Percentiles rank a stretch among this genome's conserved stretches.
Evolutionary conservation across 208 protist genomes (phyloP).

Genomic region (Leishmania arabica): DNA sequence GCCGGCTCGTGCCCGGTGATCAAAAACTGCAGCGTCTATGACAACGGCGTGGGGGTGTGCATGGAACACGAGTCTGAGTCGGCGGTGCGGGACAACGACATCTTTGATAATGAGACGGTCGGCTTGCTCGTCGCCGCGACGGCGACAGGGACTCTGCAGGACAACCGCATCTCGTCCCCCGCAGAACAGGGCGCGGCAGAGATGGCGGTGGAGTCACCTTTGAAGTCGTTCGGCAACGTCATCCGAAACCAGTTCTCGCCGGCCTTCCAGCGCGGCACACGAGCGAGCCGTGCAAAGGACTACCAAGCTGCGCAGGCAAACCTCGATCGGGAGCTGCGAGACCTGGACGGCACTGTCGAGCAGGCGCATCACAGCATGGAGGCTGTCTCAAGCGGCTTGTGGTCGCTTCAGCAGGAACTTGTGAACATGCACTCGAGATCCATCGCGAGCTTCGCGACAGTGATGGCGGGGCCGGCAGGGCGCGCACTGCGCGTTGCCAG

Average conservation of each 20-base stretch:
- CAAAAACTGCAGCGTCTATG: conserved; percentile 63
- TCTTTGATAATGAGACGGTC: conserved; percentile 78
- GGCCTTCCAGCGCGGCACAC: conserved; percentile 64
- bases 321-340: conserved; percentile 37
- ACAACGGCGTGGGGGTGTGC: conserved; percentile 59
- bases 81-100: conserved; percentile 63
- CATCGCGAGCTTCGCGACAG: conserved; percentile 4
- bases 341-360: conserved; percentile 18
- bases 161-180: conserved; percentile 73
- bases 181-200: conserved; percentile 64
- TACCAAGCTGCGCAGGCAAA: conserved; percentile 37
- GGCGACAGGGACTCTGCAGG: conserved; percentile 55
- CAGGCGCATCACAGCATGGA: conserved; percentile 19
- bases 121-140: conserved; percentile 50
- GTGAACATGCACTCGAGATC: conserved; percentile 22
- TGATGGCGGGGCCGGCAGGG: conserved; percentile 19
- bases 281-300: conserved; percentile 55
- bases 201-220: conserved; percentile 45
- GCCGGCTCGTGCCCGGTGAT: conserved; percentile 25
- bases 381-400: conserved; percentile 9
- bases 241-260: conserved; percentile 91
- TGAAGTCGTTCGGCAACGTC: conserved; percentile 65
- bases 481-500: conserved; percentile 10
- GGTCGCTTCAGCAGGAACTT: conserved; percentile 25
- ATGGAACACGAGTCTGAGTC: conserved; percentile 50